Percentiles rank a stretch among this genome's conserved stretches.
Evolutionary conservation across 2,329 filamentous ascomycete species (phyloP).

Genomic region (Venturia aucupariae): DNA sequence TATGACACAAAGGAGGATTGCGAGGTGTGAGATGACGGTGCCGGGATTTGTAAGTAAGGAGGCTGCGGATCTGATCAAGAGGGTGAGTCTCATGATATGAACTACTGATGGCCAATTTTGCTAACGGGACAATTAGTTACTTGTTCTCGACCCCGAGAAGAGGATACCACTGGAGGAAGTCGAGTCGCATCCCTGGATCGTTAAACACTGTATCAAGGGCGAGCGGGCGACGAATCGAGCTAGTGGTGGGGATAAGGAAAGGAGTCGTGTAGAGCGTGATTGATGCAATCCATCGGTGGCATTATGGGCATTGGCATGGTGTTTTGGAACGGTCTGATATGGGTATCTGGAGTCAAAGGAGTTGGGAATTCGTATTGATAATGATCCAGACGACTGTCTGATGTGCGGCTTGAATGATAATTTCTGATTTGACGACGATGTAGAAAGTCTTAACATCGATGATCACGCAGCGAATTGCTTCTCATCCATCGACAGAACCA

Average conservation of each 20-base stretch:
- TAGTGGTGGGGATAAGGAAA: slow-evolving; percentile 5
- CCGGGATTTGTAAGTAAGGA: slow-evolving; percentile 85
- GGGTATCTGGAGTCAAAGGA: slow-evolving; percentile 18
- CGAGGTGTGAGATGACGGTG: slow-evolving; percentile 82
- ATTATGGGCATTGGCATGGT: not conserved
- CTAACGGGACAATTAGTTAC: slow-evolving; percentile 32
- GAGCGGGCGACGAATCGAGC: slow-evolving; percentile 24
- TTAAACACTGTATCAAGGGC: slow-evolving; percentile 71
- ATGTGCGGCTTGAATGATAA: not conserved
- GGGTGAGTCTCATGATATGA: slow-evolving; percentile 51
- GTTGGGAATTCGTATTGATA: slow-evolving; percentile 16
- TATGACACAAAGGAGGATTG: slow-evolving; percentile 89
- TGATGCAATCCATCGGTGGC: not conserved
- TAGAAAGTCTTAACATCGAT: too few relatives aligned
- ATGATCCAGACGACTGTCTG: not conserved
- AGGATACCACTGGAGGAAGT: slow-evolving; percentile 83
- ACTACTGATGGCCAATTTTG: not conserved
- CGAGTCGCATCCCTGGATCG: slow-evolving; percentile 86
- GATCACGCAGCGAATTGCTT: too few relatives aligned
- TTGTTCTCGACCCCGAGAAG: slow-evolving; percentile 91
- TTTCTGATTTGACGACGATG: not conserved
- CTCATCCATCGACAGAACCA: too few relatives aligned
- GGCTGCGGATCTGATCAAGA: slow-evolving; percentile 86
- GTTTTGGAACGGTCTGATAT: not conserved
- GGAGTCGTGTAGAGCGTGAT: slow-evolving; percentile 7